phyloP scores from a whole-genome alignment of 2,329 filamentous ascomycete species.

The Talaromyces funiculosus region DNA sequence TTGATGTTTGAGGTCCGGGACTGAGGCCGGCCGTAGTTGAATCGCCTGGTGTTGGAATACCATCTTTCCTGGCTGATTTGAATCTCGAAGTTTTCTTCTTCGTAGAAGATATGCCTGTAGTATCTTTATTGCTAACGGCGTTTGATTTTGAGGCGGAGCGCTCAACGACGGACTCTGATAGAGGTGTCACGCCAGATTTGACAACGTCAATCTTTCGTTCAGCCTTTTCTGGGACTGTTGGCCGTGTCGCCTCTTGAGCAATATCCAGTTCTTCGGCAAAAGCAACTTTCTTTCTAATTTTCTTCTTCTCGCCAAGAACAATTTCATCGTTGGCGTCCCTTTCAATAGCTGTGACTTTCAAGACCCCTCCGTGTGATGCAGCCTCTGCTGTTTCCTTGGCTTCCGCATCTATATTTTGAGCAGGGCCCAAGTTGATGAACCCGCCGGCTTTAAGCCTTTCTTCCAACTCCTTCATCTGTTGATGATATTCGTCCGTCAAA shows the following conservation, averaged over 20 bases:
- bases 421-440: slow-evolving; percentile 54
- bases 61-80: slow-evolving; percentile 31
- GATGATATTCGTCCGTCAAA: slow-evolving; percentile 68
- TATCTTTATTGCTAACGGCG: slow-evolving; percentile 14
- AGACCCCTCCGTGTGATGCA: slow-evolving; percentile 23
- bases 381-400: slow-evolving; percentile 16
- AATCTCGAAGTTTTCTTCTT: slow-evolving; percentile 43
- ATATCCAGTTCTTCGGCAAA: slow-evolving; percentile 73
- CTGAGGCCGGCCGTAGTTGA: slow-evolving; percentile 6
- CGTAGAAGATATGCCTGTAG: slow-evolving; percentile 15
- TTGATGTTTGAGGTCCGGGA: background rate
- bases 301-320: slow-evolving; percentile 20
- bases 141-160: slow-evolving; percentile 21
- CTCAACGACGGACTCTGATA: slow-evolving; percentile 43
- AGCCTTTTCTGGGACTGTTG: slow-evolving; percentile 17
- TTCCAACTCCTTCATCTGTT: slow-evolving; percentile 81
- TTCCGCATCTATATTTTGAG: slow-evolving; percentile 27
- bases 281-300: slow-evolving; percentile 62
- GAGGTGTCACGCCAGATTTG: slow-evolving; percentile 26
- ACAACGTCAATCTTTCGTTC: slow-evolving; percentile 23
- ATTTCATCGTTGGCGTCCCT: slow-evolving; percentile 16
- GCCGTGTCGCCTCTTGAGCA: slow-evolving; percentile 39
- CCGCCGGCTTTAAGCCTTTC: slow-evolving; percentile 59
- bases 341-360: slow-evolving; percentile 19
- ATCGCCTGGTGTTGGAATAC: slow-evolving; percentile 13